These are phyloP conservation scores for Pharnaceum exiguum DNA, from an alignment of 148 eudicot genomes.

Conservation along the genomic window DNA sequence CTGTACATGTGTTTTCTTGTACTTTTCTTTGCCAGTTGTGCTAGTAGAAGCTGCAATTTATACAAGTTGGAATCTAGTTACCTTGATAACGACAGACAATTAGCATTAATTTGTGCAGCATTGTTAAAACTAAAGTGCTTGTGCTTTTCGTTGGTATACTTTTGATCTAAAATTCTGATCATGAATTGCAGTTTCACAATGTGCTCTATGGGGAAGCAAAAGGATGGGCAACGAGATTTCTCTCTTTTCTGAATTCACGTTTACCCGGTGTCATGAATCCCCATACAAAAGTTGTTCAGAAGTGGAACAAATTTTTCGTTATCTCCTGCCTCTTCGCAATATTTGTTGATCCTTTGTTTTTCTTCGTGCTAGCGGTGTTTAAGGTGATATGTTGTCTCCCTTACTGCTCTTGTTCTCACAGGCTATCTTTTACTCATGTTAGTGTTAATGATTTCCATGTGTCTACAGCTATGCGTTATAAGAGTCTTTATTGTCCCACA, in stretches of 20 bases:
- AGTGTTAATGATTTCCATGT: too few species aligned
- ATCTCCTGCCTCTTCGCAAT: slow-evolving; percentile 62
- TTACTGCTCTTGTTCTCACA: neutral
- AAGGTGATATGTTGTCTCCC: slow-evolving; percentile 30
- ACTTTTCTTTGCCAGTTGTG: too few species aligned
- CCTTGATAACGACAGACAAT: too few species aligned
- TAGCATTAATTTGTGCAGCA: neutral
- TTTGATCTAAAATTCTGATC: neutral
- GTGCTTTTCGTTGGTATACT: neutral
- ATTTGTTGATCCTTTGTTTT: slow-evolving; percentile 83
- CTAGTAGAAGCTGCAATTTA: too few species aligned
- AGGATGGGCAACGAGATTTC: slow-evolving; percentile 60
- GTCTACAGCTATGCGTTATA: too few species aligned
- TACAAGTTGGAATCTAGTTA: too few species aligned
- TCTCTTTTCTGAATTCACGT: slow-evolving; percentile 33
- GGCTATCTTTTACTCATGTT: too few species aligned
- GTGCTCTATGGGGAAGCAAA: slow-evolving; percentile 70
- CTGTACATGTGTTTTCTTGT: too few species aligned
- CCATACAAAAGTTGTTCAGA: slow-evolving; percentile 57
- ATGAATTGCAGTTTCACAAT: slow-evolving; percentile 40
- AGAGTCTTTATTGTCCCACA: too few species aligned
- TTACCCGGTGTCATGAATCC: slow-evolving; percentile 77
- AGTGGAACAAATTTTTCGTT: slow-evolving; percentile 72
- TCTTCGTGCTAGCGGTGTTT: slow-evolving; percentile 48
- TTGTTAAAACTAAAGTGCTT: too few species aligned